Base-by-base conservation (phyloP, 2,329 filamentous ascomycete species). In the Epichloe coenophiala region DNA sequence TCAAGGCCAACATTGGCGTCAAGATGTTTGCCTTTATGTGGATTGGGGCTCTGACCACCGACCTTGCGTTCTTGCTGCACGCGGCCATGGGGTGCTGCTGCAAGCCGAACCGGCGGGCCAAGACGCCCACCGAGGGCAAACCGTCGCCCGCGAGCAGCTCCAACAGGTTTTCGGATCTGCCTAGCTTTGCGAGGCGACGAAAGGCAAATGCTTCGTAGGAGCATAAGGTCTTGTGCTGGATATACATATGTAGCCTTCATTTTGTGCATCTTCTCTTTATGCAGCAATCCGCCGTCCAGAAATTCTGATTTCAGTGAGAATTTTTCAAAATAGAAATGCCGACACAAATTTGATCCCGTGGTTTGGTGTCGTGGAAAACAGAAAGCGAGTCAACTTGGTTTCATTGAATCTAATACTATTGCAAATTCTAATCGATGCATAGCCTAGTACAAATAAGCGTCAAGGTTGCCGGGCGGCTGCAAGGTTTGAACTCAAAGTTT, bases 1-100 rank as follows among this genome's bases (percentile, higher is more conserved):
- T 96, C 58, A 64, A 69, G 9, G 86, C 83, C 3, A 68, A 75
- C 3, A 71, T 95, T 36, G 89, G 89, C 5, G 68, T 65, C 37
- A 75, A 80, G 57, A 90, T 95, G 85, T 78, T 95, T 60, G 84
- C 71, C 0, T 94, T 95, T 62, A 91, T 95, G 84, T 97, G 91
- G 90, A 77, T 88, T 31, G 86, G 84, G 0, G 76, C 81, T 0
- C 78, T 73, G 0, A 78, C 83, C 53, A 77, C 79, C 1, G 68
- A 88, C 5, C 60, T 90, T 19, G 83, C 84, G 0, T 90, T 86
- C 59, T 63, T 85, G 35, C 71, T 94, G 19, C 87, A 94, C 64
- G 70, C 84, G 31, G 80, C 83, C 35, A 75, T 91, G 65, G 86
- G 83, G 58, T 95, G 88, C 66, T 94, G 86, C 64, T 87, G 84